These are phyloP conservation scores for Pterulicium gracile DNA, from an alignment of 1,284 basidiomycete genomes.

Conservation along the genomic window DNA sequence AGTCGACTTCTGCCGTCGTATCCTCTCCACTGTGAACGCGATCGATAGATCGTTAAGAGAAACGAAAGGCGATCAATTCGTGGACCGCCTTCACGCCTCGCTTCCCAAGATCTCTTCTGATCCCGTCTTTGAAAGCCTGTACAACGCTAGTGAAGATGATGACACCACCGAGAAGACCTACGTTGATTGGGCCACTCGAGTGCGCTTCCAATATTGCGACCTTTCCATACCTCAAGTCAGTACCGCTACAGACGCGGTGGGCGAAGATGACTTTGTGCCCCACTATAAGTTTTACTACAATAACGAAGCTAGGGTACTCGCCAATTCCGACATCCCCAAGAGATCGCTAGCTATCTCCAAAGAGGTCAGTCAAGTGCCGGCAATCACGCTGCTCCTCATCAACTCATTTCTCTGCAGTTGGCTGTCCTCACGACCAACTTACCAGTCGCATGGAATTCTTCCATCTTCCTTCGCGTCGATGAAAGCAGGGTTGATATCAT, in stretches of 20 bases:
- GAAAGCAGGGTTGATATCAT: constrained; percentile 84
- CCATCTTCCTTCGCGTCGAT: constrained; percentile 80
- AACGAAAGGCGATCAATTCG: constrained; percentile 77
- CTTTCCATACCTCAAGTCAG: constrained; percentile 36
- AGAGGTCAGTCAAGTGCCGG: constrained; percentile 40
- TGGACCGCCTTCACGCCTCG: constrained; percentile 63
- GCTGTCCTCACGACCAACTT: constrained; percentile 84
- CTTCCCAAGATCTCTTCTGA: constrained; percentile 60
- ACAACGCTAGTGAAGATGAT: constrained; percentile 47
- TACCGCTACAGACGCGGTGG: constrained; percentile 19
- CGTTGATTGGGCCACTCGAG: constrained; percentile 69
- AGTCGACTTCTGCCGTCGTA: constrained; percentile 64
- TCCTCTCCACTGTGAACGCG: constrained; percentile 64
- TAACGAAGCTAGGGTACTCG: constrained; percentile 70
- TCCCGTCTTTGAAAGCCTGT: constrained; percentile 25
- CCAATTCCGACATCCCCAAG: constrained; percentile 73
- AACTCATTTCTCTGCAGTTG: constrained; percentile 38
- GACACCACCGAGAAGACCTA: constrained; percentile 63
- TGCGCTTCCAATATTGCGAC: constrained; percentile 84
- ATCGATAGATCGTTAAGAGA: constrained; percentile 80
- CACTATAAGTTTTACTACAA: constrained; percentile 75
- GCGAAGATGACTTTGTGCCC: constrained; percentile 37
- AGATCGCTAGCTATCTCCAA: constrained; percentile 87
- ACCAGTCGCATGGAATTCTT: constrained; percentile 84
- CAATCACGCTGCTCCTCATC: no score